A percentile compares a stretch with the other conserved stretches of the same genome.
Conservation (phyloP, 1,284 basidiomycete species). For the Athelia psychrophila region DNA sequence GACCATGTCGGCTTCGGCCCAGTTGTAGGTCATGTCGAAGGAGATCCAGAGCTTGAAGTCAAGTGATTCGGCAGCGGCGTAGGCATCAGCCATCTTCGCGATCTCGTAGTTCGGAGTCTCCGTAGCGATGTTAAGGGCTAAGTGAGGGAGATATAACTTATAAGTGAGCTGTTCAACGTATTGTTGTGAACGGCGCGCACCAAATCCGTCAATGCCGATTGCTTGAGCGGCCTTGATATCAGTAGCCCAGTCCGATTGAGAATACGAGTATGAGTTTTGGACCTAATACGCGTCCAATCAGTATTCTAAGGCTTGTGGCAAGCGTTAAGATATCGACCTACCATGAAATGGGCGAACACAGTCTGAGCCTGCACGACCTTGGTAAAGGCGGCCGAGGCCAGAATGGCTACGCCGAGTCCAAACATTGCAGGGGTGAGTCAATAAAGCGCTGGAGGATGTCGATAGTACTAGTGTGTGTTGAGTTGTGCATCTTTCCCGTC, state of each 20-base stretch:
- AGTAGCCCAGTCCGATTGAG: slow-evolving; percentile 18
- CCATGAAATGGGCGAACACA: slow-evolving; percentile 23
- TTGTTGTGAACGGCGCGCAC: slow-evolving; percentile 8
- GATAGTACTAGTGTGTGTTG: too few species aligned
- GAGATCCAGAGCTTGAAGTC: slow-evolving; percentile 31
- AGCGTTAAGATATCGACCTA: neutral
- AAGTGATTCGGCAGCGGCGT: slow-evolving; percentile 22
- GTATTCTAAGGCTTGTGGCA: neutral
- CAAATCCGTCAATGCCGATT: slow-evolving; percentile 27
- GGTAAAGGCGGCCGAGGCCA: neutral
- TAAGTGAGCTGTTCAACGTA: neutral
- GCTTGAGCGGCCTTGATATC: slow-evolving; percentile 28
- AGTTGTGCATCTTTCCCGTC: too few species aligned
- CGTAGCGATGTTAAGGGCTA: slow-evolving; percentile 16
- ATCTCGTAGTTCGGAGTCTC: slow-evolving; percentile 23
- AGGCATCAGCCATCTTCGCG: slow-evolving; percentile 23
- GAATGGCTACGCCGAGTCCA: slow-evolving; percentile 13
- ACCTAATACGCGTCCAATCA: slow-evolving; percentile 7
- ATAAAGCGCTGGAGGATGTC: neutral
- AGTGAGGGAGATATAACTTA: neutral
- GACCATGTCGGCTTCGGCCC: slow-evolving; percentile 20
- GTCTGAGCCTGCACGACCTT: slow-evolving; percentile 2
- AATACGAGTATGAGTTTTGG: slow-evolving; percentile 25
- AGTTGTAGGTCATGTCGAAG: slow-evolving; percentile 28
- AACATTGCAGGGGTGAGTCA: slow-evolving; percentile 22